Evolutionary conservation across 2,329 filamentous ascomycete species (phyloP).

Genomic region (Neurospora sp.): DNA sequence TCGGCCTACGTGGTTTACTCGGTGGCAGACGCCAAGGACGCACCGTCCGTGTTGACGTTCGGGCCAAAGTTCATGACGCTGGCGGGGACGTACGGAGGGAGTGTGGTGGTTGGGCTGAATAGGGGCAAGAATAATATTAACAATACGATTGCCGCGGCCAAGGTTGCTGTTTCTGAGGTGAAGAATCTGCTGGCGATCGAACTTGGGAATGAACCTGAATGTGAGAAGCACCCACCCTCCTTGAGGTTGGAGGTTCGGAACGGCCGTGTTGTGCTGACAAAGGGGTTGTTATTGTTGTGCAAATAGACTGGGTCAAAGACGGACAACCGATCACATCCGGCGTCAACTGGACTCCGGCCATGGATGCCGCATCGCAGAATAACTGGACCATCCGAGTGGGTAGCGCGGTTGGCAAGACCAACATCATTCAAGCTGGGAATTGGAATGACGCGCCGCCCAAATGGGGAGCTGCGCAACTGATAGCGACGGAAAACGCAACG

Average conservation of each 20-base stretch:
- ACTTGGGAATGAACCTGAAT: conserved; percentile 48
- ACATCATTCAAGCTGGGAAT: conserved; percentile 32
- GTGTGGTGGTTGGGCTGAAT: conserved; percentile 44
- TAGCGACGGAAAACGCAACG: conserved; percentile 27
- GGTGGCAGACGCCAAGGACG: conserved; percentile 36
- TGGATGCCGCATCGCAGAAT: conserved; percentile 29
- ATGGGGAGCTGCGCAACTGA: conserved; percentile 30
- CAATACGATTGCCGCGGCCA: conserved; percentile 46
- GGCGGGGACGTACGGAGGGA: conserved; percentile 37
- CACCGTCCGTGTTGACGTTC: conserved; percentile 39
- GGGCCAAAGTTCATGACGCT: conserved; percentile 42
- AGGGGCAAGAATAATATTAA: conserved; percentile 39
- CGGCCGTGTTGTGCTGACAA: neutral
- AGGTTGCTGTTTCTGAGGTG: conserved; percentile 32
- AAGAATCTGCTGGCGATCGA: conserved; percentile 43
- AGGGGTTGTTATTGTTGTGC: no score
- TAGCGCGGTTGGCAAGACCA: conserved; percentile 23
- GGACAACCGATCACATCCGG: conserved; percentile 29
- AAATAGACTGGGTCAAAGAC: conserved; percentile 25
- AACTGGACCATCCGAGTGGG: conserved; percentile 28
- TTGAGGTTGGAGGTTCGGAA: no score
- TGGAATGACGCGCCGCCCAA: conserved; percentile 26
- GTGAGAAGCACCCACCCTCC: conserved; percentile 22
- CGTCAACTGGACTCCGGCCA: conserved; percentile 25
- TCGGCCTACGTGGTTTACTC: conserved; percentile 39